These are phyloP conservation scores for Trichoderma polysporum DNA, from an alignment of 2,329 filamentous ascomycete species.

Conservation along the genomic window DNA sequence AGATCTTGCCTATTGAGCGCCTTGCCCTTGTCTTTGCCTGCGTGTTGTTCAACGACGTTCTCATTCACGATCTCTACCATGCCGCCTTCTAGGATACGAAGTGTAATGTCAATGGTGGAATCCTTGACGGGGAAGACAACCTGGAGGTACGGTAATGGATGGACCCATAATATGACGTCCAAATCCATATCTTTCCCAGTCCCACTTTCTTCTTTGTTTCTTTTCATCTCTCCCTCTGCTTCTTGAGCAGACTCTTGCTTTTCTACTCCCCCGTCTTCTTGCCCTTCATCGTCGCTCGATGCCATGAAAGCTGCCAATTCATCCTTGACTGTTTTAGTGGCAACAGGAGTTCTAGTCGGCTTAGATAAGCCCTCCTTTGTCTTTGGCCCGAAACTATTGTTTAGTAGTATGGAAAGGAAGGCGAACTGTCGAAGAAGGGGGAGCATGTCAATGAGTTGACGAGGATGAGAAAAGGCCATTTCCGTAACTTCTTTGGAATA, in stretches of 20 bases:
- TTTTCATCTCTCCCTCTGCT: background rate
- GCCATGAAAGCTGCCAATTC: conserved; percentile 37
- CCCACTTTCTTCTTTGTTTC: background rate
- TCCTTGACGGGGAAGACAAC: conserved; percentile 54
- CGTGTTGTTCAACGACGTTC: conserved; percentile 42
- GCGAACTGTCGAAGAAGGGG: conserved; percentile 75
- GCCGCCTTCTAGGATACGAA: conserved; percentile 61
- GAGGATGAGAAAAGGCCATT: conserved; percentile 74
- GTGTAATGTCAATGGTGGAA: conserved; percentile 51
- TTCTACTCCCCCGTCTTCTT: background rate
- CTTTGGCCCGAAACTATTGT: conserved; percentile 55
- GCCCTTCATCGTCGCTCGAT: background rate
- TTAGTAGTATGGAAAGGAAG: conserved; percentile 63
- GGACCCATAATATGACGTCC: conserved; percentile 54
- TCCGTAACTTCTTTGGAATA: conserved; percentile 66
- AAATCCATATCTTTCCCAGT: conserved; percentile 34
- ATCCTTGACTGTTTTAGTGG: conserved; percentile 32
- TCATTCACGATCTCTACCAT: conserved; percentile 58
- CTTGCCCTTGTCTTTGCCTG: conserved; percentile 27
- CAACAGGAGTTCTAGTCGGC: background rate
- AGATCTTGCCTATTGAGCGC: conserved; percentile 43
- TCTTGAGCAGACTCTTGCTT: background rate
- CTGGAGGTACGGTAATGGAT: conserved; percentile 50
- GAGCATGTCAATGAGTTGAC: conserved; percentile 72
- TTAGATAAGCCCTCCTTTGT: conserved; percentile 25